A percentile compares a stretch with the other conserved stretches of the same genome.
Conservation (phyloP, 495 filamentous ascomycete genomes). For the Lepidopterella palustris region DNA sequence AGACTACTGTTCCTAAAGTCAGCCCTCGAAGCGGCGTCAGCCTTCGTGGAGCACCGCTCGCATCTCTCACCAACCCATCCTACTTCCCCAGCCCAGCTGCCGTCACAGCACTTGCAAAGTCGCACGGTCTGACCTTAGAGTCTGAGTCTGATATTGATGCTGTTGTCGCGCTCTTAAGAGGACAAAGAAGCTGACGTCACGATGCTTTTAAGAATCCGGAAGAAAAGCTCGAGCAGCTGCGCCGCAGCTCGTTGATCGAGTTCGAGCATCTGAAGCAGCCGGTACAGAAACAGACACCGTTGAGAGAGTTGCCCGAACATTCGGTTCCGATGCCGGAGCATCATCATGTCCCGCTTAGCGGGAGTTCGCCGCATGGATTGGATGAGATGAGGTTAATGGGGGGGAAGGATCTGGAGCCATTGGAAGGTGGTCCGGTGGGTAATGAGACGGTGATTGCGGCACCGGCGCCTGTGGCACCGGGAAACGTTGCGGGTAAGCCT, state of each 20-base stretch:
- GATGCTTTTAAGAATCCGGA: constrained; percentile 23
- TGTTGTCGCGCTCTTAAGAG: constrained; percentile 2
- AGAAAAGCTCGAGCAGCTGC: constrained; percentile 29
- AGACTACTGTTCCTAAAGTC: constrained; percentile 1
- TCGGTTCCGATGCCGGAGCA: constrained; percentile 6
- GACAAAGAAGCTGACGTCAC: constrained; percentile 19
- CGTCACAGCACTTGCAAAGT: constrained; percentile 1
- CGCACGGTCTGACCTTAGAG: constrained; percentile 1
- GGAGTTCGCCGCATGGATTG: neutral
- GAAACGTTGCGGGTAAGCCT: neutral
- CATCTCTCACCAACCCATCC: constrained; percentile 24
- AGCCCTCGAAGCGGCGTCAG: constrained; percentile 10
- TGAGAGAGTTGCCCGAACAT: constrained; percentile 25
- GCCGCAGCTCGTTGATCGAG: constrained; percentile 31
- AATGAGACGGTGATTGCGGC: neutral
- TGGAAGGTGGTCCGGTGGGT: neutral
- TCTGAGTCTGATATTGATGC: constrained; percentile 14
- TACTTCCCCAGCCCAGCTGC: neutral
- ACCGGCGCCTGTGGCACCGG: neutral
- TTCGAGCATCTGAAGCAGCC: constrained; percentile 27
- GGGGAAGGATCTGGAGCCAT: neutral
- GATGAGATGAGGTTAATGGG: neutral
- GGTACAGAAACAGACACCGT: constrained; percentile 7
- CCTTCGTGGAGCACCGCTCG: constrained; percentile 25
- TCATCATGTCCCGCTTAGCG: neutral